Base-by-base conservation (phyloP, 495 filamentous ascomycete genomes). In the Aspergillus steynii region DNA sequence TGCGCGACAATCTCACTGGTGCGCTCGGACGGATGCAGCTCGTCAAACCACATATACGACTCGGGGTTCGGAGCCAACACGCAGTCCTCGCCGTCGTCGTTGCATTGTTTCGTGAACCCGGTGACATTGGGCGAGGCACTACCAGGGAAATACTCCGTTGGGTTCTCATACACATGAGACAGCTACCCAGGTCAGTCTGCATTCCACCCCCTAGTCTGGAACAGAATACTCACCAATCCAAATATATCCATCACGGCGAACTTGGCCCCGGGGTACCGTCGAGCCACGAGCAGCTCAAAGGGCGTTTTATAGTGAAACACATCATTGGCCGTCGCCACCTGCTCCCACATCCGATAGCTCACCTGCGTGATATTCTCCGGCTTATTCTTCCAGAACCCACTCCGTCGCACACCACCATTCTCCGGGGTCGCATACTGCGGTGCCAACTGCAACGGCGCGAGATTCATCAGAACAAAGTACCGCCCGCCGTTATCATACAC, bases 381-480 rank as follows among this genome's bases (percentile, higher is more conserved):
- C 74, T 89, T 90, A 70, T 82, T 74, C 9, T 69, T 66, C 85
- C 86, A 91, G 70, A 81, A 89, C 61, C 83, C 76, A 56, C 75
- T 82, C n/a, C 65, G 66, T 67, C 71, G 67, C 3, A 78, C 63
- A 14, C 86, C 88, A 6, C 82, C 83, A 56, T 78, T 72, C 12
- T 73, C 74, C 0, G 78, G 71, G 5, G 75, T 70, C 1, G 82
- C 82, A 63, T 90, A 91, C 51, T 86, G 69, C 27, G 89, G 88
- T 4, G 80, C 67, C 25, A 85, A 70, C 54, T 92, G 75, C 64
- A 92, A 69, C 0, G 90, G 88, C 3, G 79, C 83, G 28, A 81
- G 66, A 66, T 89, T 91, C 67, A 89, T 77, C 50, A 92, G 71
- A 4, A 90, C 85, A 65, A 92, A 92, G 58, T 85, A 83, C 10